Percentiles rank a stretch among this genome's conserved stretches.
phyloP scores from a whole-genome alignment of 257 asterid genomes.

The Anisodus tanguticus region DNA sequence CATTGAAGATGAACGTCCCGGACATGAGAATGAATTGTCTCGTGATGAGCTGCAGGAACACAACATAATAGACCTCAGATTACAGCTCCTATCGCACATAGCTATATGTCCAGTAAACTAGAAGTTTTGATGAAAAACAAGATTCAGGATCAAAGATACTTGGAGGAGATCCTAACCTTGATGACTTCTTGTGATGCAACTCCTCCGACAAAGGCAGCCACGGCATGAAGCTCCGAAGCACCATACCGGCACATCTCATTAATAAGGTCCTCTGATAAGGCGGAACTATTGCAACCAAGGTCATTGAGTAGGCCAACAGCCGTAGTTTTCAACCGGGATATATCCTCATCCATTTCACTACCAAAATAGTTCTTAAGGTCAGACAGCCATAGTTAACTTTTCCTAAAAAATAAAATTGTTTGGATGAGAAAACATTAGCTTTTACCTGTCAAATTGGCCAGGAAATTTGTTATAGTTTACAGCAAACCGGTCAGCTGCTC shows the following conservation, averaged over 20 bases:
- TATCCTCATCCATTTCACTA: constrained; percentile 95
- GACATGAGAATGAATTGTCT: constrained; percentile 88
- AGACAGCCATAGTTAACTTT: constrained; percentile 24
- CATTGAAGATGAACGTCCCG: constrained; percentile 89
- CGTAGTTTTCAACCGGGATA: constrained; percentile 83
- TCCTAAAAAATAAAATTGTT: background rate
- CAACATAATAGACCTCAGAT: constrained; percentile 32
- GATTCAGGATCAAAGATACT: background rate
- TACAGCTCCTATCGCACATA: background rate
- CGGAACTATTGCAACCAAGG: constrained; percentile 80
- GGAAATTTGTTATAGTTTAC: constrained; percentile 86
- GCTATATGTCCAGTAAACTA: background rate
- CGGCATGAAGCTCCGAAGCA: constrained; percentile 93
- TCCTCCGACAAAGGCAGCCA: constrained; percentile 93
- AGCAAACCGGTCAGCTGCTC: constrained; percentile 90
- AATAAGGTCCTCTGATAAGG: constrained; percentile 84
- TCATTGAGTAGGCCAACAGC: constrained; percentile 75
- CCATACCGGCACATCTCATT: constrained; percentile 97
- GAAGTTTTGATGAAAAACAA: background rate
- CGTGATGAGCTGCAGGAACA: constrained; percentile 76
- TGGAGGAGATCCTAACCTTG: constrained; percentile 52
- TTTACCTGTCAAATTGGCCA: constrained; percentile 91
- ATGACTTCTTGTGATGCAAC: constrained; percentile 96
- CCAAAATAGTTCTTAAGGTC: constrained; percentile 33
- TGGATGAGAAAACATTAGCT: constrained; percentile 21